These are phyloP conservation scores for Ceratobasidium sp. DNA, from an alignment of 1,284 basidiomycete genomes.

Conservation along the genomic window DNA sequence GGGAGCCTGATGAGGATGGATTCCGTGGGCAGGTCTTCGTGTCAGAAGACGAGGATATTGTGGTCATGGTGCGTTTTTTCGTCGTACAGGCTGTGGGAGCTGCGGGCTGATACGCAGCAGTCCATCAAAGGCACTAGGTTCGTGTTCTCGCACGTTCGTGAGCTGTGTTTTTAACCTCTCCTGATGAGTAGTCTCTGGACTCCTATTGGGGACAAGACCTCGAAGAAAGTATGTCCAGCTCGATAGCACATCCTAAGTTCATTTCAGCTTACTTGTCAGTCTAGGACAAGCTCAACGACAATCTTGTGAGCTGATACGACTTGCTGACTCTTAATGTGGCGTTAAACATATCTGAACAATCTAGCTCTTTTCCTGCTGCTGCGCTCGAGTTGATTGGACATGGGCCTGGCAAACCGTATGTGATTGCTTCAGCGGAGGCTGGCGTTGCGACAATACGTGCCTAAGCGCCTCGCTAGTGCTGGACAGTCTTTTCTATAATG, in stretches of 20 bases:
- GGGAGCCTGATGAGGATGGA: conserved; percentile 80
- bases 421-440: conserved; percentile 82
- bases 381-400: conserved; percentile 90
- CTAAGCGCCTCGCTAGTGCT: conserved; percentile 86
- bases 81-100: not conserved
- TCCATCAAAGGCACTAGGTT: conserved; percentile 45
- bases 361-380: conserved; percentile 96
- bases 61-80: conserved; percentile 69
- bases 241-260: too few relatives aligned
- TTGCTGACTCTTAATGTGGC: not conserved
- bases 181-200: conserved; percentile 25
- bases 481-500: conserved; percentile 92
- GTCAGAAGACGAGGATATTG: conserved; percentile 82
- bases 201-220: conserved; percentile 38
- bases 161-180: not conserved
- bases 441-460: conserved; percentile 84
- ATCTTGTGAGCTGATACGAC: conserved; percentile 64
- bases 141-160: not conserved
- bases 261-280: conserved; percentile 16
- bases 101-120: conserved; percentile 17
- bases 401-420: conserved; percentile 89
- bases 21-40: conserved; percentile 93
- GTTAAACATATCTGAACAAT: conserved; percentile 72
- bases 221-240: conserved; percentile 40
- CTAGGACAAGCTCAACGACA: conserved; percentile 96